These are phyloP conservation scores for Begonia fuchsioides DNA, from an alignment of 306 rosid species.

Conservation along the genomic window DNA sequence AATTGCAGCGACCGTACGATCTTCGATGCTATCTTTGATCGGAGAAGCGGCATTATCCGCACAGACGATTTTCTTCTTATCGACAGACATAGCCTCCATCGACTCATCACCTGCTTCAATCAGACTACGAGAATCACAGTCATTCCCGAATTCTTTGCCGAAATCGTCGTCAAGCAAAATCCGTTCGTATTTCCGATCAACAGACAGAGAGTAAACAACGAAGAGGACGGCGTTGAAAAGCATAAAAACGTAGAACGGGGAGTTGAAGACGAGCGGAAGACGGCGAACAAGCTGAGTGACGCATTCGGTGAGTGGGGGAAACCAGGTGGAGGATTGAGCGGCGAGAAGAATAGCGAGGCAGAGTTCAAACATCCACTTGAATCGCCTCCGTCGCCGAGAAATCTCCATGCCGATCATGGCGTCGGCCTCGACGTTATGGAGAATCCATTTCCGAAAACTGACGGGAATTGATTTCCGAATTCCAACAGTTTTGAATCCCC, in stretches of 20 bases:
- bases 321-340: constrained; percentile 10
- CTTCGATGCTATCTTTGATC: not conserved
- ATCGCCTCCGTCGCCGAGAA: constrained; percentile 11
- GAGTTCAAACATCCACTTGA: constrained; percentile 16
- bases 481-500: too few relatives aligned
- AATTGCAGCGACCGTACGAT: not conserved
- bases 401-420: constrained; percentile 14
- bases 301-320: constrained; percentile 10
- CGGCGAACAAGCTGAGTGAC: not conserved
- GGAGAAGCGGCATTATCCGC: constrained; percentile 9
- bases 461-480: too few relatives aligned
- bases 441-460: constrained; percentile 4
- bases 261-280: constrained; percentile 11
- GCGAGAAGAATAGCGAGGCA: constrained; percentile 18
- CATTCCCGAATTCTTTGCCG: constrained; percentile 11
- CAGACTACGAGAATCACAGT: constrained; percentile 1
- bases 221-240: constrained; percentile 29
- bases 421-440: constrained; percentile 12
- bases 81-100: not conserved
- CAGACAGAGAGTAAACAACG: constrained; percentile 29
- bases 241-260: constrained; percentile 30
- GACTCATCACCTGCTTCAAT: not conserved
- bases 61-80: not conserved
- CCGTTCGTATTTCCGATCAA: not conserved
- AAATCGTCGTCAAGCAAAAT: constrained; percentile 2